A percentile compares a stretch with the other conserved stretches of the same genome.
Evolutionary conservation across 108 stramenopile genomes (phyloP).

Genomic region (Chaetoceros tenuissimus): DNA sequence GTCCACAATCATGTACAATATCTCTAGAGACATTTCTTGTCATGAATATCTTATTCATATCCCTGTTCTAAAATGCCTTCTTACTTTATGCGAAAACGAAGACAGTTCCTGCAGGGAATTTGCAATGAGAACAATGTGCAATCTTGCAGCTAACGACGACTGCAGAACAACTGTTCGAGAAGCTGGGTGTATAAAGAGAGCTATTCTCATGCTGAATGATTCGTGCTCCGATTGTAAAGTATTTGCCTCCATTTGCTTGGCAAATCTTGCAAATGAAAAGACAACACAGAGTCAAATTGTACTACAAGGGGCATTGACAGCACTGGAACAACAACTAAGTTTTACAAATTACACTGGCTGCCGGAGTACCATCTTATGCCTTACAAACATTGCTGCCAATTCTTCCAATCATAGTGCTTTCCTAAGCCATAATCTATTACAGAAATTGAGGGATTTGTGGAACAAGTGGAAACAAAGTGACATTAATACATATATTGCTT

Average conservation of each 20-base stretch:
- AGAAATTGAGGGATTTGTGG: constrained; percentile 15
- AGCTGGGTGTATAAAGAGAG: constrained; percentile 51
- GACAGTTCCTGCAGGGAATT: constrained; percentile 32
- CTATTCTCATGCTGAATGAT: too few relatives aligned
- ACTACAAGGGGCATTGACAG: too few relatives aligned
- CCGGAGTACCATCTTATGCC: constrained; percentile 53
- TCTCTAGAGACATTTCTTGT: constrained; percentile 40
- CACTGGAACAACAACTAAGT: too few relatives aligned
- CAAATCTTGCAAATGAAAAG: too few relatives aligned
- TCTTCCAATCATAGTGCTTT: constrained; percentile 37
- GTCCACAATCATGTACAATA: constrained; percentile 60
- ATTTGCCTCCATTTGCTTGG: too few relatives aligned
- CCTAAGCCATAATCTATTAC: constrained; percentile 35
- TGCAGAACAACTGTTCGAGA: constrained; percentile 40
- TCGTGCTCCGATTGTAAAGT: too few relatives aligned
- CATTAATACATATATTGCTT: constrained; percentile 38
- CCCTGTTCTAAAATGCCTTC: constrained; percentile 24
- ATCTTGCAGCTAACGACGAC: constrained; percentile 51
- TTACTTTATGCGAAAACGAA: constrained; percentile 31
- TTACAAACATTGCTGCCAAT: constrained; percentile 65
- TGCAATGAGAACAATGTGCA: constrained; percentile 63
- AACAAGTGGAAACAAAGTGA: constrained; percentile 11
- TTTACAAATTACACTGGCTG: constrained; percentile 64
- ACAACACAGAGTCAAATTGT: too few relatives aligned
- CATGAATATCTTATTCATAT: constrained; percentile 38